phyloP scores from a whole-genome alignment of 1,284 basidiomycete species.

The Phlebopus sp. region DNA sequence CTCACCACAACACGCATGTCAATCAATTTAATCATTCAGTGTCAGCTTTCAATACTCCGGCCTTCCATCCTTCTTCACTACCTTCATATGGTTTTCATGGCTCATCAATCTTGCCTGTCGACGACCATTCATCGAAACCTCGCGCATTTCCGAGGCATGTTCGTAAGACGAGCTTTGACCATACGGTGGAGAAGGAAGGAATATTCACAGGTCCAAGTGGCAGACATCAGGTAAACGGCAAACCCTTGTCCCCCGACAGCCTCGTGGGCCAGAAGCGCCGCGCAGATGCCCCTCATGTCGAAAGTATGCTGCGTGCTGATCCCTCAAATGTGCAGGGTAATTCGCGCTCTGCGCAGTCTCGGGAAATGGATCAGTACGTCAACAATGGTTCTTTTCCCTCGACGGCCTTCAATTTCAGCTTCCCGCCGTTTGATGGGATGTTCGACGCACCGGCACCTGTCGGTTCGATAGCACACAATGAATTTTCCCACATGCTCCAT shows the following conservation, averaged over 20 bases:
- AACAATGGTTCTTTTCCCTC: conserved; percentile 63
- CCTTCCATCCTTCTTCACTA: conserved; percentile 63
- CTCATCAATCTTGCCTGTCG: conserved; percentile 42
- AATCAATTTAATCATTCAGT: conserved; percentile 39
- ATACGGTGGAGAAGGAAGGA: conserved; percentile 73
- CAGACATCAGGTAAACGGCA: conserved; percentile 77
- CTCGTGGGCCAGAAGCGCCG: conserved; percentile 68
- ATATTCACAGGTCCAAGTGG: conserved; percentile 57
- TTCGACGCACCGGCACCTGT: conserved; percentile 46
- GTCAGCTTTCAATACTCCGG: conserved; percentile 48
- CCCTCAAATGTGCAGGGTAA: conserved; percentile 55
- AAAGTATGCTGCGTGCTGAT: conserved; percentile 74
- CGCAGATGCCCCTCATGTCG: conserved; percentile 70
- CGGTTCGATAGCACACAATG: conserved; percentile 28
- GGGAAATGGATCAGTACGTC: conserved; percentile 37
- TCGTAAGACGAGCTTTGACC: conserved; percentile 90
- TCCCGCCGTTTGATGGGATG: conserved; percentile 64
- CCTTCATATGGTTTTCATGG: conserved; percentile 64
- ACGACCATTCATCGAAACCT: conserved; percentile 39
- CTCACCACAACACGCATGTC: conserved; percentile 38
- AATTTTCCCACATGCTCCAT: conserved; percentile 35
- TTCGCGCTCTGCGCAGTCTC: conserved; percentile 21
- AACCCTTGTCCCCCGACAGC: conserved; percentile 61
- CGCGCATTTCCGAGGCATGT: conserved; percentile 76
- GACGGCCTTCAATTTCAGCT: conserved; percentile 76